phyloP scores from a whole-genome alignment of 257 asterid species.

The Solanum virginianum region DNA sequence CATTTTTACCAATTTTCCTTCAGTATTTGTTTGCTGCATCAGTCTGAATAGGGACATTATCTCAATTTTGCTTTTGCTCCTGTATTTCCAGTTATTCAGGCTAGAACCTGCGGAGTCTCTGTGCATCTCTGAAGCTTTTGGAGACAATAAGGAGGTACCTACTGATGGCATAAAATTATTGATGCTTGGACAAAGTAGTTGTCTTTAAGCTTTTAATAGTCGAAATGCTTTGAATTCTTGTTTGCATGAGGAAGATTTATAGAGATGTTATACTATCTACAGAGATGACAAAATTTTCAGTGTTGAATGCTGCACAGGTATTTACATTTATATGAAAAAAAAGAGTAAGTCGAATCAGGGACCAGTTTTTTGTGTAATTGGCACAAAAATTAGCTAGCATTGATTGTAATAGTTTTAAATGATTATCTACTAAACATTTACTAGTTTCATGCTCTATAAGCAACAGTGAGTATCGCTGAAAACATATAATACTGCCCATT shows the following conservation, averaged over 20 bases:
- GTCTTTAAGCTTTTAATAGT: not conserved
- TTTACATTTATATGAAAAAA: not conserved
- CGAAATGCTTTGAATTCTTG: not conserved
- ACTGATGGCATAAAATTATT: not conserved
- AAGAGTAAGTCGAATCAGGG: not conserved
- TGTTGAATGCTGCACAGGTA: not conserved
- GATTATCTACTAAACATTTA: not conserved
- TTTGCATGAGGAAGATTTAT: not conserved
- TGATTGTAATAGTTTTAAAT: not conserved
- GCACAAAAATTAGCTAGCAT: not conserved
- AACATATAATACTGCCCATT: not conserved
- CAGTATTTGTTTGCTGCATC: not conserved
- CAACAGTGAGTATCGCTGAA: not conserved
- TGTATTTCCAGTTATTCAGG: constrained; percentile 58
- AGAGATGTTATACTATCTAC: not conserved
- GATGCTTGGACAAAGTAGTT: not conserved
- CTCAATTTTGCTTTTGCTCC: not conserved
- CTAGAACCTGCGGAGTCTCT: constrained; percentile 54
- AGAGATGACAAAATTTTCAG: not conserved
- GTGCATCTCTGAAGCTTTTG: constrained; percentile 61
- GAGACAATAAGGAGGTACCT: constrained; percentile 49
- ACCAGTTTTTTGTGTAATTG: not conserved
- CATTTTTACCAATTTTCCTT: not conserved
- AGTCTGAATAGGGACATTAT: not conserved
- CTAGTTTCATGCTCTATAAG: not conserved